Conservation (phyloP, 2,329 filamentous ascomycete genomes). For the Fusarium compactum region DNA sequence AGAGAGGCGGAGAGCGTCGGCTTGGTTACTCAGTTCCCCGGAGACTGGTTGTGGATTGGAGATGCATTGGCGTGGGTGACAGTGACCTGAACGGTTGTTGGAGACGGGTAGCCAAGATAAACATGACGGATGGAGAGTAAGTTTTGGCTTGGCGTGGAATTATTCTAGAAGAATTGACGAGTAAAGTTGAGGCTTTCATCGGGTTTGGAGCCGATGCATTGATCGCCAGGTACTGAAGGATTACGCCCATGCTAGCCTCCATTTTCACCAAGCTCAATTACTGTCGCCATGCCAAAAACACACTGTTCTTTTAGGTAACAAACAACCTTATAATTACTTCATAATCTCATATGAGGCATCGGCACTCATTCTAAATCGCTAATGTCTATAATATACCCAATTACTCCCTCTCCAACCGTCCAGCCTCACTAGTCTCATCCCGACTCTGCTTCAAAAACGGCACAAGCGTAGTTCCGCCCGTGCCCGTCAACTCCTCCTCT, state of each 20-base stretch:
- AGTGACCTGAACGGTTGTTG: background rate
- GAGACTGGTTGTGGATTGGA: background rate
- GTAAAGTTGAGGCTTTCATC: background rate
- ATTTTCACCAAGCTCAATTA: background rate
- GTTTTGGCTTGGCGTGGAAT: background rate
- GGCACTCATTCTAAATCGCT: slow-evolving; percentile 8
- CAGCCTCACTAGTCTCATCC: slow-evolving; percentile 76
- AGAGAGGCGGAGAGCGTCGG: background rate
- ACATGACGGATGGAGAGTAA: background rate
- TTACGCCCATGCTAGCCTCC: background rate
- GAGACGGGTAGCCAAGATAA: background rate
- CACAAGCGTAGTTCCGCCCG: slow-evolving; percentile 87
- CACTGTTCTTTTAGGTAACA: no score
- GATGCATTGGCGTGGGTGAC: background rate
- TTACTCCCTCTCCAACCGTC: slow-evolving; percentile 43
- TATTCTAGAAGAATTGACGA: background rate
- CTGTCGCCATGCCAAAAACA: no score
- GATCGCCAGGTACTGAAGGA: background rate
- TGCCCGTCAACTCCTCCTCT: slow-evolving; percentile 77
- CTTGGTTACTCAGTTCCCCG: background rate
- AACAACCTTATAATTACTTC: background rate
- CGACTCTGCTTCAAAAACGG: slow-evolving; percentile 90
- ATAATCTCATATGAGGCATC: background rate
- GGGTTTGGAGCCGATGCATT: background rate
- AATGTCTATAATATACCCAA: slow-evolving; percentile 12